These are phyloP conservation scores for Aspergillus niger DNA, from an alignment of 2,329 filamentous ascomycete species.

Conservation along the genomic window DNA sequence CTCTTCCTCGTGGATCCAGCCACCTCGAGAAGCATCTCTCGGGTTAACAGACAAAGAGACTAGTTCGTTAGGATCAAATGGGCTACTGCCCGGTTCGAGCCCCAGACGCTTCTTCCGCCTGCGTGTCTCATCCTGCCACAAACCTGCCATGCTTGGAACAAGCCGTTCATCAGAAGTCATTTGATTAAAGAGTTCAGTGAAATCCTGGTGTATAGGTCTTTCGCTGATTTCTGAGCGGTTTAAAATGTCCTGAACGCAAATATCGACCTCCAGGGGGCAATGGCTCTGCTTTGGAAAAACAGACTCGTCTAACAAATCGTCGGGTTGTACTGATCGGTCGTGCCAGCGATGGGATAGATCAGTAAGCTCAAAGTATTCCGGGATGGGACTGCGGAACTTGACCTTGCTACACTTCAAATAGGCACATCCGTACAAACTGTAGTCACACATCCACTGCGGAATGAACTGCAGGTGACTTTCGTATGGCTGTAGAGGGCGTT, in stretches of 20 bases:
- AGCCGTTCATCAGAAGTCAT: slow-evolving; percentile 71
- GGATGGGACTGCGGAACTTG: slow-evolving; percentile 74
- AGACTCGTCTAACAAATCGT: slow-evolving; percentile 62
- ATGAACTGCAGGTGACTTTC: slow-evolving; percentile 92
- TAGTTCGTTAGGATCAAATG: slow-evolving; percentile 78
- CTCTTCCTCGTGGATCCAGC: slow-evolving; percentile 92
- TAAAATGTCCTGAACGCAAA: slow-evolving; percentile 82
- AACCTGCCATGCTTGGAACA: slow-evolving; percentile 87
- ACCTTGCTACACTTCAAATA: slow-evolving; percentile 75
- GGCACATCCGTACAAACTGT: slow-evolving; percentile 92
- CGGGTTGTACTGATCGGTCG: slow-evolving; percentile 65
- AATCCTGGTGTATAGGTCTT: slow-evolving; percentile 82
- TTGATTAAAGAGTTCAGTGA: slow-evolving; percentile 70
- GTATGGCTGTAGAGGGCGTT: slow-evolving; percentile 81
- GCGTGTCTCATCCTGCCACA: slow-evolving; percentile 88
- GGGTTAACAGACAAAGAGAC: slow-evolving; percentile 86
- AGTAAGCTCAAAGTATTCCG: slow-evolving; percentile 65
- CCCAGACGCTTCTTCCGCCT: slow-evolving; percentile 74
- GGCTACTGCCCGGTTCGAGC: slow-evolving; percentile 67
- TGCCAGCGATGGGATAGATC: slow-evolving; percentile 74
- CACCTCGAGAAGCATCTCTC: slow-evolving; percentile 69
- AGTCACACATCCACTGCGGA: slow-evolving; percentile 97
- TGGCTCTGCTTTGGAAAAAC: slow-evolving; percentile 77
- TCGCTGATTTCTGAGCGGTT: slow-evolving; percentile 77
- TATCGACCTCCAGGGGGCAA: slow-evolving; percentile 85